A percentile compares a stretch with the other conserved stretches of the same genome.
These are phyloP conservation scores for Salix dunnii DNA, from an alignment of 345 rosid genomes.

Conservation along the genomic window DNA sequence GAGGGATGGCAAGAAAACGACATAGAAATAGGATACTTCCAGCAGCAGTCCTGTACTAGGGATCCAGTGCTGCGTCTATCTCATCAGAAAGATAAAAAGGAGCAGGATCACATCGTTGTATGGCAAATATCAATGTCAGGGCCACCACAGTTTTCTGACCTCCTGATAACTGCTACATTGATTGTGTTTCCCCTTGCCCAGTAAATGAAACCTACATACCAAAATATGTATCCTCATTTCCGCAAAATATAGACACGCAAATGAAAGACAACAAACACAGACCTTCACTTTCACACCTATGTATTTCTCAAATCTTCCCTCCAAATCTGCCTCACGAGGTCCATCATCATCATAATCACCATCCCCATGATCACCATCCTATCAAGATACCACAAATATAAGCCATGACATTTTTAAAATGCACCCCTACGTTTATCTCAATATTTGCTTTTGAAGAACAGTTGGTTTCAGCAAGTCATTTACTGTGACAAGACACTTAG, in stretches of 20 bases:
- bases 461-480: too few relatives aligned
- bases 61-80: constrained; percentile 95
- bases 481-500: too few relatives aligned
- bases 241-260: not conserved
- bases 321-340: constrained; percentile 60
- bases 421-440: not conserved
- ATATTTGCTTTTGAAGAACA: too few relatives aligned
- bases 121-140: constrained; percentile 84
- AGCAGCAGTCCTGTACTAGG: constrained; percentile 92
- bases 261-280: constrained; percentile 1
- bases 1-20: not conserved
- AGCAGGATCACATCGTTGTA: constrained; percentile 96
- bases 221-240: not conserved
- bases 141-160: constrained; percentile 98
- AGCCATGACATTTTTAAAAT: not conserved
- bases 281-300: constrained; percentile 96
- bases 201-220: constrained; percentile 75
- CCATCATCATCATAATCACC: constrained; percentile 72
- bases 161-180: constrained; percentile 91
- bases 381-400: constrained; percentile 6
- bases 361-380: constrained; percentile 71
- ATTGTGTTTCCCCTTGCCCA: constrained; percentile 94
- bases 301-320: constrained; percentile 91
- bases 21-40: constrained; percentile 72
- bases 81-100: constrained; percentile 94